A percentile compares a stretch with the other conserved stretches of the same genome.
These are phyloP conservation scores for Ustulina deusta DNA, from an alignment of 2,329 filamentous ascomycete species.

Conservation along the genomic window DNA sequence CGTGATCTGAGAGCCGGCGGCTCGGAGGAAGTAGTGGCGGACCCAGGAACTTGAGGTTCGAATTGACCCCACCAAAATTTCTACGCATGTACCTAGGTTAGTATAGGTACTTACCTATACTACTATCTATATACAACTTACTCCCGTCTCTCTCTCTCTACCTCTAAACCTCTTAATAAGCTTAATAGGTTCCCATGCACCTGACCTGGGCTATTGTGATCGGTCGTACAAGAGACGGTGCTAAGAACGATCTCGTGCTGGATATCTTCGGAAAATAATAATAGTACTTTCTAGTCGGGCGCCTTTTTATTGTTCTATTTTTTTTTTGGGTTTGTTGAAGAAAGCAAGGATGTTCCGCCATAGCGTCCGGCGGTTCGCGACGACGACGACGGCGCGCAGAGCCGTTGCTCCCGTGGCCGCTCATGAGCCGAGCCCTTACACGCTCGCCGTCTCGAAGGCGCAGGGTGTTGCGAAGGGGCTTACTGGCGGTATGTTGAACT, in stretches of 20 bases:
- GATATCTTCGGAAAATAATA: background rate
- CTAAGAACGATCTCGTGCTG: background rate
- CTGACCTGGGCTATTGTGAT: background rate
- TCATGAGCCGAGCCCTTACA: conserved; percentile 64
- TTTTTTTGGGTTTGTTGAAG: background rate
- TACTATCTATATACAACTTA: too few relatives aligned
- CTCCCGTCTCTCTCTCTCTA: too few relatives aligned
- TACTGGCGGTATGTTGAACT: conserved; percentile 74
- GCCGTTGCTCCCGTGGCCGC: conserved; percentile 51
- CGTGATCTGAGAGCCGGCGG: conserved; percentile 42
- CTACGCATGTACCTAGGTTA: conserved; percentile 2
- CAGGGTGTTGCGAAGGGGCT: conserved; percentile 84
- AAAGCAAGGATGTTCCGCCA: conserved; percentile 74
- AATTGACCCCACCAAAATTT: conserved; percentile 42
- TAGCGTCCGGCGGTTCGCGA: conserved; percentile 74
- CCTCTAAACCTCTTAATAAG: conserved; percentile 16
- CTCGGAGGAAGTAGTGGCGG: conserved; percentile 33
- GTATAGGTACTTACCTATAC: too few relatives aligned
- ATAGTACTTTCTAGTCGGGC: too few relatives aligned
- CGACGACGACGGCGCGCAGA: conserved; percentile 67
- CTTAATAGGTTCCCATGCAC: conserved; percentile 6
- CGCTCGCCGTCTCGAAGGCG: conserved; percentile 79
- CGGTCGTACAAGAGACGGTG: background rate
- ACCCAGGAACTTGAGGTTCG: background rate
- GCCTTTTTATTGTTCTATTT: too few relatives aligned